These are phyloP conservation scores for Coriolopsis trogii DNA, from an alignment of 1,284 basidiomycete species.

Conservation along the genomic window DNA sequence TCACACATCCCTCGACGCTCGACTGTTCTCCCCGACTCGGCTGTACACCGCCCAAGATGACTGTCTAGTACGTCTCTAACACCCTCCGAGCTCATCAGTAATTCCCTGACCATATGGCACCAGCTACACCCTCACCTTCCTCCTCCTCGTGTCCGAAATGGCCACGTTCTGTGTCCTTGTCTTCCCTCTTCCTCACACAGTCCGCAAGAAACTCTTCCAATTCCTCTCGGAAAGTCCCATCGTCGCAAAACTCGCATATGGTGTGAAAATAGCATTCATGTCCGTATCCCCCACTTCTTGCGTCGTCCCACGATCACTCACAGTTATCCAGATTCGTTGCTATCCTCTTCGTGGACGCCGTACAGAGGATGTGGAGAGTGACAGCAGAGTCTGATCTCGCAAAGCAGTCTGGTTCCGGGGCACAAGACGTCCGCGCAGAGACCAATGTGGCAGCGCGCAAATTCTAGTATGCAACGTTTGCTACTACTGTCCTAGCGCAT, in stretches of 20 bases:
- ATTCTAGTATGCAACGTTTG: conserved; percentile 76
- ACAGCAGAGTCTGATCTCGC: conserved; percentile 76
- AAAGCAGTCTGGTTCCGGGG: conserved; percentile 56
- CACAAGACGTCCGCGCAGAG: conserved; percentile 76
- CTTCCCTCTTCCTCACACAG: conserved; percentile 74
- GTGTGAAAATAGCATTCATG: conserved; percentile 95
- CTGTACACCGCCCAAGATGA: too few relatives aligned
- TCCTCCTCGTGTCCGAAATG: conserved; percentile 81
- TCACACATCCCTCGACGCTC: too few relatives aligned
- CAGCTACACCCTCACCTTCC: conserved; percentile 77
- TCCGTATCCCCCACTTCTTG: conserved; percentile 40
- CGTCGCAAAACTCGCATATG: conserved; percentile 78
- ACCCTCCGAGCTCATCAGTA: too few relatives aligned
- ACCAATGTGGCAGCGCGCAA: conserved; percentile 87
- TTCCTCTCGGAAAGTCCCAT: conserved; percentile 75
- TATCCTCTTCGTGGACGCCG: conserved; percentile 86
- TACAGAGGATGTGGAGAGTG: conserved; percentile 92
- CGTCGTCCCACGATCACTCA: not conserved
- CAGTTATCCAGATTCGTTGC: conserved; percentile 73
- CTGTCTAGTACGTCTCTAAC: conserved; percentile 61
- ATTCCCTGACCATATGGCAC: too few relatives aligned
- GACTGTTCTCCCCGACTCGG: too few relatives aligned
- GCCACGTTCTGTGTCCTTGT: conserved; percentile 75
- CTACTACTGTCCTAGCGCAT: not conserved
- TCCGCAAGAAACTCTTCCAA: conserved; percentile 72